Evolutionary conservation across 495 filamentous ascomycete species (phyloP).

Genomic region (Tuber melanosporum): DNA sequence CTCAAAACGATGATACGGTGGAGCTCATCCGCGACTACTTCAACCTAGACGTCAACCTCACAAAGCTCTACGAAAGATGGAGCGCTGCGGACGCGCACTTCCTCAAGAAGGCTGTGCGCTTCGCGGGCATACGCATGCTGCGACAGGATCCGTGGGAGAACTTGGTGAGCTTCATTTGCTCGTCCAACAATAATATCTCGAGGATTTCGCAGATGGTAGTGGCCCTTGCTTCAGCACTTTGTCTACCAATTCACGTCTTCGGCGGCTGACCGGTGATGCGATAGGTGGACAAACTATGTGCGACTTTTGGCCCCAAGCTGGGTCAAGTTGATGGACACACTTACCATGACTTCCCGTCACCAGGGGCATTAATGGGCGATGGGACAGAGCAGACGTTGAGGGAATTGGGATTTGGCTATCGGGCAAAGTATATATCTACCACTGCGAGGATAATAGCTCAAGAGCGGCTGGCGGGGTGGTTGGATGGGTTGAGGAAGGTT

Average conservation of each 20-base stretch:
- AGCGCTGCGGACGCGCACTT: slow-evolving; percentile 81
- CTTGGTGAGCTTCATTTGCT: slow-evolving; percentile 90
- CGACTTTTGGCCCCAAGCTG: slow-evolving; percentile 72
- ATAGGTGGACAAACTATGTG: slow-evolving; percentile 76
- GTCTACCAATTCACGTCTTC: background rate
- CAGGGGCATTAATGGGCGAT: slow-evolving; percentile 59
- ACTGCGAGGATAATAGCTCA: slow-evolving; percentile 70
- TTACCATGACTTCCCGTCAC: slow-evolving; percentile 82
- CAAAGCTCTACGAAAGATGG: slow-evolving; percentile 78
- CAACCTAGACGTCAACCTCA: slow-evolving; percentile 67
- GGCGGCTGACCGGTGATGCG: slow-evolving; percentile 1
- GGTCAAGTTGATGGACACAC: slow-evolving; percentile 60
- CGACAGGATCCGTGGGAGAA: slow-evolving; percentile 96
- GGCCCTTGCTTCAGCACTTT: background rate
- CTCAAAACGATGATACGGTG: slow-evolving; percentile 57
- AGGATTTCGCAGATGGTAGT: slow-evolving; percentile 87
- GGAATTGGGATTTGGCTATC: slow-evolving; percentile 85
- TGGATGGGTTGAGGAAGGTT: slow-evolving; percentile 61
- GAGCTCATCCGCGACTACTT: slow-evolving; percentile 71
- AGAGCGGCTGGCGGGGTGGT: slow-evolving; percentile 64
- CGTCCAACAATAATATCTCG: slow-evolving; percentile 95
- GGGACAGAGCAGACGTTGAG: slow-evolving; percentile 72
- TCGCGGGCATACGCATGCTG: slow-evolving; percentile 88
- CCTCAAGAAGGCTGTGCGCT: slow-evolving; percentile 74
- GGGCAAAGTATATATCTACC: slow-evolving; percentile 81